phyloP scores from a whole-genome alignment of 202 grass and related monocot species.

The Elaeis oleifera region DNA sequence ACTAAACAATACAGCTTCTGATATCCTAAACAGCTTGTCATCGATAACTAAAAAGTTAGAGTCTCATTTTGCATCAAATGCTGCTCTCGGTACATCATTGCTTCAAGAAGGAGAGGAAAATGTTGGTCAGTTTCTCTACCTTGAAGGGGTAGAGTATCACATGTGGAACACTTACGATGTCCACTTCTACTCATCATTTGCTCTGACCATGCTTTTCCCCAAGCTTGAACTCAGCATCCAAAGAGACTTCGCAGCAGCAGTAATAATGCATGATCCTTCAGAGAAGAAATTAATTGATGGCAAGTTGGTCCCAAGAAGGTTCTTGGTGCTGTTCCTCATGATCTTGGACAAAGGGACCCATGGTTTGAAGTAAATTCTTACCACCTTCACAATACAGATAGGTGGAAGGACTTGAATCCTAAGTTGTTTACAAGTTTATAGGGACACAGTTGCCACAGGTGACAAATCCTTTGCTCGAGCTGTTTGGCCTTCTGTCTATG shows the following conservation, averaged over 20 bases:
- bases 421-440: conserved; percentile 85
- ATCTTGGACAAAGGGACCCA: conserved; percentile 60
- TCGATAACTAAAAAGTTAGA: conserved; percentile 25
- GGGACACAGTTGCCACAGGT: conserved; percentile 43
- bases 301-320: conserved; percentile 26
- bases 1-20: conserved; percentile 13
- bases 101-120: conserved; percentile 52
- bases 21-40: conserved; percentile 31
- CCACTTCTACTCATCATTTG: conserved; percentile 90
- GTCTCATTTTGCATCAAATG: conserved; percentile 16
- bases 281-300: conserved; percentile 26
- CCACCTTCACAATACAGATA: conserved; percentile 43
- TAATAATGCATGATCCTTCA: conserved; percentile 66
- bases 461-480: conserved; percentile 37
- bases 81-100: conserved; percentile 41
- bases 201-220: conserved; percentile 53
- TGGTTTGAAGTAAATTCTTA: conserved; percentile 76
- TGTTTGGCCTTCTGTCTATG: conserved; percentile 71
- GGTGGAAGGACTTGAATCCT: conserved; percentile 94
- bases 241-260: conserved; percentile 59
- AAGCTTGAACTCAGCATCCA: conserved; percentile 63
- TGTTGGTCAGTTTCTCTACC: conserved; percentile 79
- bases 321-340: conserved; percentile 59
- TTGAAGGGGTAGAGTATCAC: conserved; percentile 74
- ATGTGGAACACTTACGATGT: conserved; percentile 92